Evolutionary conservation across 177 flowering plant species (phyloP).

Genomic region (Vitis hybrid): DNA sequence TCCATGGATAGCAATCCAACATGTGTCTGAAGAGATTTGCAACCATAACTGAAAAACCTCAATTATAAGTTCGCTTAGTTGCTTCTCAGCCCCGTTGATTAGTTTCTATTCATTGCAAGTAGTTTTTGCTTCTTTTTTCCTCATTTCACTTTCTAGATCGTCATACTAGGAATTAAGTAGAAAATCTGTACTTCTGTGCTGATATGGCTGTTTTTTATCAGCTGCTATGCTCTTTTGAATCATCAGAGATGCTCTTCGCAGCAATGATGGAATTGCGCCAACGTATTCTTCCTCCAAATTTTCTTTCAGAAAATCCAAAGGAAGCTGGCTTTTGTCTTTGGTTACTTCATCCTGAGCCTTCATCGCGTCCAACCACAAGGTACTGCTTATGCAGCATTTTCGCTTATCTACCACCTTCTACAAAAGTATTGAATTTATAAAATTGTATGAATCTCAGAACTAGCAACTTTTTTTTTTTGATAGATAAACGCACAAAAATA

Average conservation of each 20-base stretch:
- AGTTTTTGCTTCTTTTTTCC: neutral
- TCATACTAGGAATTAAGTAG: neutral
- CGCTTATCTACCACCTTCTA: neutral
- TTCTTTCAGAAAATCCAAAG: slow-evolving; percentile 17
- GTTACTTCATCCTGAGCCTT: slow-evolving; percentile 23
- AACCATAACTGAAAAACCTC: neutral
- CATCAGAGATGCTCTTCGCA: slow-evolving; percentile 16
- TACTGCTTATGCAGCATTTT: slow-evolving; percentile 1
- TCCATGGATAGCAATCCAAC: neutral
- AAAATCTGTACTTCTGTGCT: neutral
- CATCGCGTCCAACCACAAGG: slow-evolving; percentile 23
- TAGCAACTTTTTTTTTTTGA: neutral
- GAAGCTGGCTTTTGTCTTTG: slow-evolving; percentile 25
- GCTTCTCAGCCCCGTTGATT: neutral
- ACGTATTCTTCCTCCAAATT: slow-evolving; percentile 21
- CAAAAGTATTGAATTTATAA: neutral
- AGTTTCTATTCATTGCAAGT: too few species aligned
- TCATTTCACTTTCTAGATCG: neutral
- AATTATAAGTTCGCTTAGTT: neutral
- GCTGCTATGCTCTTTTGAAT: slow-evolving; percentile 21
- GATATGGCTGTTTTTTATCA: slow-evolving; percentile 11
- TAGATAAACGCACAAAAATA: too few species aligned
- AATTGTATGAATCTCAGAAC: neutral
- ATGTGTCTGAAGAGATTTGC: neutral
- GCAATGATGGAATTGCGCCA: slow-evolving; percentile 15